Conservation (phyloP, 2,329 filamentous ascomycete genomes). For the Alternaria hordeiaustralica region DNA sequence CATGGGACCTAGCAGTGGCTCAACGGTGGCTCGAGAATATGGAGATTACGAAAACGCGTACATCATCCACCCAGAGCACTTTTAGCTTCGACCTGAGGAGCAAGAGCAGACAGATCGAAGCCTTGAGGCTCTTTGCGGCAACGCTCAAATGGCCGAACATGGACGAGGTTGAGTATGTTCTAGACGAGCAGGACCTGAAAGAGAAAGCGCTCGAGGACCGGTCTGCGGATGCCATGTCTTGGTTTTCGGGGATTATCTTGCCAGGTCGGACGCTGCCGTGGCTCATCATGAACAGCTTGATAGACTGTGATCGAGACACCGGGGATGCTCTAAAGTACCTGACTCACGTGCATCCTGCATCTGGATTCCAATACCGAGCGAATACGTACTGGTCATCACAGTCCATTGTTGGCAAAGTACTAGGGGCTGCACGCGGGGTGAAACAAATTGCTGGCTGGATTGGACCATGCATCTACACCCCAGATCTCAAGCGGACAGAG, state of each 20-base stretch:
- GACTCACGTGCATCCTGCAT: conserved; percentile 70
- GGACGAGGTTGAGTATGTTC: conserved; percentile 65
- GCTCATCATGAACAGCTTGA: conserved; percentile 78
- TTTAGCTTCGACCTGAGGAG: conserved; percentile 69
- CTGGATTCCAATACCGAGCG: conserved; percentile 78
- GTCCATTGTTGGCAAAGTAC: conserved; percentile 76
- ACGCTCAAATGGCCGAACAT: conserved; percentile 81
- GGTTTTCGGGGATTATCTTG: conserved; percentile 75
- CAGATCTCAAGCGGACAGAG: conserved; percentile 71
- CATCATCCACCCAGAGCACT: conserved; percentile 50
- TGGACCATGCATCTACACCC: conserved; percentile 72
- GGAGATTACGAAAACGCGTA: conserved; percentile 66
- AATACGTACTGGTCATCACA: conserved; percentile 79
- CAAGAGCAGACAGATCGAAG: conserved; percentile 72
- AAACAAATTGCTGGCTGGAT: conserved; percentile 75
- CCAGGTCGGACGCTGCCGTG: conserved; percentile 75
- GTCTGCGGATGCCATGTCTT: conserved; percentile 77
- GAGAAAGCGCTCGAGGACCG: conserved; percentile 60
- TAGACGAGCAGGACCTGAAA: conserved; percentile 64
- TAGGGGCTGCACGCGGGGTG: conserved; percentile 71
- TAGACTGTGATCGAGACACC: conserved; percentile 75
- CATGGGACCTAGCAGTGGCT: conserved; percentile 76
- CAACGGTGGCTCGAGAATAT: conserved; percentile 75
- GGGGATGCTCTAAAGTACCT: conserved; percentile 71
- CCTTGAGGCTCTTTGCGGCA: conserved; percentile 71